Evolutionary conservation across 306 rosid genomes (phyloP), one percentile per base, ranked within the genome.

Genomic region (Vigna reflexopilosa): DNA sequence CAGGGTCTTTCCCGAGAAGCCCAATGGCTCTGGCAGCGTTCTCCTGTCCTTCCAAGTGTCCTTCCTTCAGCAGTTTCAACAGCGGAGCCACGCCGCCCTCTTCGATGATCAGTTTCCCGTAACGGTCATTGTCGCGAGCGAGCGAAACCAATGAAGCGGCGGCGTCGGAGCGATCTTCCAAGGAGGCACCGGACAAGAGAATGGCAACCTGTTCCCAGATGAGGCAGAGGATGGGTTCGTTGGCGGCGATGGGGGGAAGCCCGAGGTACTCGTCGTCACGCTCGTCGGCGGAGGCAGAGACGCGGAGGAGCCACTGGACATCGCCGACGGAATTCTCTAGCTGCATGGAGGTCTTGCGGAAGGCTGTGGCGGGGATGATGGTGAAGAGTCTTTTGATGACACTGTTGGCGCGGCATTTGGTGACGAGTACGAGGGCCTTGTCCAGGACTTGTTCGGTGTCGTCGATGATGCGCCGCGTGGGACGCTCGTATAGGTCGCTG

Each of bases 281-380:
- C 63, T 86, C 92, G 10, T 81, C 90, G 2, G 90, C 85, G 1
- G 91, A 76, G 57, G 88, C 93, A 0, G 97, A 90, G 26, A 92
- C 95, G 1, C 93, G 87, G 38, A 92, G 93, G 36, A 92, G 89
- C 97, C 97, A 92, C 2, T 91, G 91, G 55, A 92, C 91, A 34
- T 92, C 95, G 0, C 95, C 97, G 2, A 92, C 67, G 10, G 91
- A 88, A 54, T 92, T 92, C 77, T 92, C 97, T 0, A 92, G 87
- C 77, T 87, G 91, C 70, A 67, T 75, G 1, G 85, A 67, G 17
- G 83, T 88, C 70, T 90, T 92, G 7, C 88, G 82, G 63, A 92
- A 90, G 0, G 91, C 90, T 1, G 86, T 85, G 6, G 91, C 69
- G 4, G 91, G 93, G 13, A 90, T 92, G 61, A 92, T 92, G 72